Conservation (phyloP, 2,329 filamentous ascomycete species). For the Trichoderma sp. region DNA sequence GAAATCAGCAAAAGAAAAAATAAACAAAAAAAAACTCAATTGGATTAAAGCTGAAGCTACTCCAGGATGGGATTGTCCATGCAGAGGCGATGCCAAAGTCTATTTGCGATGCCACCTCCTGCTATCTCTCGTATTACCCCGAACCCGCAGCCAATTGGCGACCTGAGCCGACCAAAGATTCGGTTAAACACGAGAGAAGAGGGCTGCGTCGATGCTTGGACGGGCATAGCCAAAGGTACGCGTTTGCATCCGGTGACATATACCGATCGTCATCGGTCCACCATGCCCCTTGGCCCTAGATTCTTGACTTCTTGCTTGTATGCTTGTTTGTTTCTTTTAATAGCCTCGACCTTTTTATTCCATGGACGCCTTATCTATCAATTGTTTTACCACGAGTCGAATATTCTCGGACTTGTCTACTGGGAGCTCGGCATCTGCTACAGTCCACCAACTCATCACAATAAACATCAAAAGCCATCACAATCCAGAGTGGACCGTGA, state of each 20-base stretch:
- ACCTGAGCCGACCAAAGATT: neutral
- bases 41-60: neutral
- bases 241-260: conserved; percentile 1
- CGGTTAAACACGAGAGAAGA: conserved; percentile 5
- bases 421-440: neutral
- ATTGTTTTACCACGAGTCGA: neutral
- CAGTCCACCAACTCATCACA: neutral
- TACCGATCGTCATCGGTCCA: conserved; percentile 16
- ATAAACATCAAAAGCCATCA: neutral
- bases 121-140: conserved; percentile 6
- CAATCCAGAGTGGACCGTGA: neutral
- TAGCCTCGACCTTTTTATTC: neutral
- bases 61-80: neutral
- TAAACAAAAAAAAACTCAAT: neutral
- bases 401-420: neutral
- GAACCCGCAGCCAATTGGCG: neutral
- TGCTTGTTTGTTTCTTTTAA: neutral
- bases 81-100: conserved; percentile 9
- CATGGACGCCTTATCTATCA: neutral
- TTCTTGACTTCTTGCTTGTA: neutral
- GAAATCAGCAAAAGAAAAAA: neutral
- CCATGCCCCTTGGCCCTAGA: neutral
- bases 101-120: neutral
- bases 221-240: neutral
- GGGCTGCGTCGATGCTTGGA: neutral